These are phyloP conservation scores for Hemerocallis citrina DNA, from an alignment of 106 monocot species.

Conservation along the genomic window DNA sequence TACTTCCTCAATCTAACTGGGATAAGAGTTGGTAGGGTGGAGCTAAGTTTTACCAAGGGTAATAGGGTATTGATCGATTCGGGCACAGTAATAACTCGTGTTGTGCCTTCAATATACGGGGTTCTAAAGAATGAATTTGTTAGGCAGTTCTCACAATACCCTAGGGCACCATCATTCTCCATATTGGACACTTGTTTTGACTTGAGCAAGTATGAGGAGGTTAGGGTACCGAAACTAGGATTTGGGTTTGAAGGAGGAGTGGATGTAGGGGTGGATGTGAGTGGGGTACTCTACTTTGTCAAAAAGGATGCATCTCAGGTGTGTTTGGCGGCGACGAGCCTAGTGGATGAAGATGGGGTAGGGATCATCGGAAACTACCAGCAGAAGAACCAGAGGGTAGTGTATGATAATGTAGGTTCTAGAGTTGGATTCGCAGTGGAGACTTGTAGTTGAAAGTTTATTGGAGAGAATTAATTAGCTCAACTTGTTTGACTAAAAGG, in stretches of 20 bases:
- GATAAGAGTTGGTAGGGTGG: constrained; percentile 17
- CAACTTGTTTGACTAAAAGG: no score
- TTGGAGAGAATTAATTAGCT: no score
- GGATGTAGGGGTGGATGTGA: constrained; percentile 19
- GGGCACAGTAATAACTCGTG: constrained; percentile 54
- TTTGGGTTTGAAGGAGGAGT: constrained; percentile 16
- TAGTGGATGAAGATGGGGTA: not conserved
- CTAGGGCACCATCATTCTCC: not conserved
- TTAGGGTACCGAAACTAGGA: constrained; percentile 1
- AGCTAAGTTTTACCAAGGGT: constrained; percentile 36
- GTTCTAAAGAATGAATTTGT: constrained; percentile 28
- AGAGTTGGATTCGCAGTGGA: no score
- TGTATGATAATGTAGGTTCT: no score
- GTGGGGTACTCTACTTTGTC: constrained; percentile 21
- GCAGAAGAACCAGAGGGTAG: constrained; percentile 21
- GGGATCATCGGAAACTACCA: constrained; percentile 27
- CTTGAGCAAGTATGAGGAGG: not conserved
- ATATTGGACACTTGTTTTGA: constrained; percentile 35
- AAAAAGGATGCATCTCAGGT: not conserved
- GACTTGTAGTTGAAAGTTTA: no score
- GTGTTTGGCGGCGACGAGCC: constrained; percentile 20
- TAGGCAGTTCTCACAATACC: constrained; percentile 14
- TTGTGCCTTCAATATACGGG: constrained; percentile 29
- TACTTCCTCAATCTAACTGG: constrained; percentile 26
- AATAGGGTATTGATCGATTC: constrained; percentile 64